Percentiles rank a stretch among this genome's conserved stretches.
Evolutionary conservation across 768 basidiomycete species (phyloP).

Genomic region (Kondoa subrosea): DNA sequence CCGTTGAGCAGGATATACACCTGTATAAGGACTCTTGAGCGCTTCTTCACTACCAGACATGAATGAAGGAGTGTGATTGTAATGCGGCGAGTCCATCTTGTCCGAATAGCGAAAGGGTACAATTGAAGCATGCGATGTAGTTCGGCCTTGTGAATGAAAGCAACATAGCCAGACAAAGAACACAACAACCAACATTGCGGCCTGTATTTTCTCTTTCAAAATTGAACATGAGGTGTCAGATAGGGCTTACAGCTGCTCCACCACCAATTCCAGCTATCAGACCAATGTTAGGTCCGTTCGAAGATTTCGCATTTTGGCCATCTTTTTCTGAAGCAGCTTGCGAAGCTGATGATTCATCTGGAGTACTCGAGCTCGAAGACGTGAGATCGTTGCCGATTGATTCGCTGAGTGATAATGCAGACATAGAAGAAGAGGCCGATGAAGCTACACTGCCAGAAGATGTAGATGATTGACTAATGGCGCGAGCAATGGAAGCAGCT

Average conservation of each 20-base stretch:
- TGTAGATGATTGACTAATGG: no score
- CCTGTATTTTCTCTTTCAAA: no score
- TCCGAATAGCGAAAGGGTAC: not conserved
- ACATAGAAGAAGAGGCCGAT: not conserved
- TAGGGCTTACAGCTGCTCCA: not conserved
- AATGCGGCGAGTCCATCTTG: not conserved
- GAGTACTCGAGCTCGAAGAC: not conserved
- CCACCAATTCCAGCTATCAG: not conserved
- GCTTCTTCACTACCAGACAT: not conserved
- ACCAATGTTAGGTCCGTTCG: not conserved
- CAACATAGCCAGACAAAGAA: not conserved
- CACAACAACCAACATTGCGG: not conserved
- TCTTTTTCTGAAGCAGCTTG: not conserved
- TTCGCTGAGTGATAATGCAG: not conserved
- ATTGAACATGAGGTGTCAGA: no score
- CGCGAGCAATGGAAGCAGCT: not conserved
- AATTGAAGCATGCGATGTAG: not conserved
- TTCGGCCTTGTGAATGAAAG: not conserved
- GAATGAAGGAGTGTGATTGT: not conserved
- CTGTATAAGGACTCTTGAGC: not conserved
- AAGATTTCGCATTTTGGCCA: not conserved
- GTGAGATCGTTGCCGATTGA: not conserved
- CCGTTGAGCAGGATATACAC: not conserved
- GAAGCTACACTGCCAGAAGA: not conserved
- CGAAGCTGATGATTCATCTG: not conserved